Conservation (phyloP, 768 basidiomycete species). For the Mycena galopus region DNA sequence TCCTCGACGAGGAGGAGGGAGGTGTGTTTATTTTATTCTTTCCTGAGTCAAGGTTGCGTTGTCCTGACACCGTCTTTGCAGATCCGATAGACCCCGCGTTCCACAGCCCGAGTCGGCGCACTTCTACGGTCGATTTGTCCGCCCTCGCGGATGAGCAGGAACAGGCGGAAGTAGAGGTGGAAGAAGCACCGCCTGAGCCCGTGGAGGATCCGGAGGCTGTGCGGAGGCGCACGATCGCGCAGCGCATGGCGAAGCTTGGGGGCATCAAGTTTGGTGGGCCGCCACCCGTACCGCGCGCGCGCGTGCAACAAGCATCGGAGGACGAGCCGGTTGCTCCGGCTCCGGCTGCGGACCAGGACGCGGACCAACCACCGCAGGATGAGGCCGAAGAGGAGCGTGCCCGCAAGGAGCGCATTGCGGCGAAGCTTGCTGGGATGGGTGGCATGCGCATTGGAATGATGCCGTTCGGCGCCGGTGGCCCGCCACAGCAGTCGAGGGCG, state of each 20-base stretch:
- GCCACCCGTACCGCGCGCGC: constrained; percentile 60
- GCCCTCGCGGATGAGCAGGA: constrained; percentile 33
- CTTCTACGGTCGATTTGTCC: constrained; percentile 47
- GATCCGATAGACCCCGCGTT: constrained; percentile 80
- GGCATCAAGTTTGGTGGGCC: constrained; percentile 87
- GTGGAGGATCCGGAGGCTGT: constrained; percentile 62
- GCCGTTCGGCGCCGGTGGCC: constrained; percentile 54
- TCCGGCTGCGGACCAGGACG: constrained; percentile 41
- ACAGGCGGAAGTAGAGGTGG: constrained; percentile 7
- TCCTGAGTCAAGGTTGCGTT: background rate
- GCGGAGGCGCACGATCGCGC: constrained; percentile 82
- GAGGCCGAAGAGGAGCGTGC: constrained; percentile 78
- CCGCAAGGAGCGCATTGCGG: constrained; percentile 65
- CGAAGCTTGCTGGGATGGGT: constrained; percentile 67
- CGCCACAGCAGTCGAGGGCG: constrained; percentile 48
- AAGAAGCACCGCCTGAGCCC: constrained; percentile 34
- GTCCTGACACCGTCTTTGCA: constrained; percentile 41
- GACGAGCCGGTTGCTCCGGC: constrained; percentile 23
- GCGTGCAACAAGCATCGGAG: constrained; percentile 48
- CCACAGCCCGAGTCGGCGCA: constrained; percentile 63
- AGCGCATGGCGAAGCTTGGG: constrained; percentile 95
- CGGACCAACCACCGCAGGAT: constrained; percentile 41
- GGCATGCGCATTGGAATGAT: constrained; percentile 72
- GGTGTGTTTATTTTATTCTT: constrained; percentile 55
- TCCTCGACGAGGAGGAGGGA: constrained; percentile 74